Percentiles rank a stretch among this genome's conserved stretches.
Evolutionary conservation across 805 yeast species (phyloP).

Genomic region (Nakazawaea anatomiae): DNA sequence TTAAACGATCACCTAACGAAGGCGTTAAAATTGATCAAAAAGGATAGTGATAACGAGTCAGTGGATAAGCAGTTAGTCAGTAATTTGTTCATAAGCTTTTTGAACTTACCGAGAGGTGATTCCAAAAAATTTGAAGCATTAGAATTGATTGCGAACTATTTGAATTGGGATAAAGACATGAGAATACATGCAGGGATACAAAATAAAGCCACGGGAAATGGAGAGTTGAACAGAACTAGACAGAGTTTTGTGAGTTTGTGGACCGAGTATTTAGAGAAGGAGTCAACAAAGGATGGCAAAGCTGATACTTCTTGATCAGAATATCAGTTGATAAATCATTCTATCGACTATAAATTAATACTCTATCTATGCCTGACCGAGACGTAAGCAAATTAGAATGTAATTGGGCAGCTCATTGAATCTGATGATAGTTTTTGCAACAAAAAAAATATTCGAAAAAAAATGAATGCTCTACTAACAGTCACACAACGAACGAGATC

Average conservation of each 20-base stretch:
- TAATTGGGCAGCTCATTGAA: no score
- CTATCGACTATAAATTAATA: background rate
- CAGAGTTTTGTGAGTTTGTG: slow-evolving; percentile 65
- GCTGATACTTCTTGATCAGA: background rate
- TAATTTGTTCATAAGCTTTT: slow-evolving; percentile 77
- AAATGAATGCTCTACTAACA: no score
- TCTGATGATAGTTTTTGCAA: no score
- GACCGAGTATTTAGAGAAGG: slow-evolving; percentile 77
- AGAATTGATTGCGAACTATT: slow-evolving; percentile 71
- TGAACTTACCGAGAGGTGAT: slow-evolving; percentile 87
- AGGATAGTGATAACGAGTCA: slow-evolving; percentile 65
- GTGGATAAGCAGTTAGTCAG: slow-evolving; percentile 88
- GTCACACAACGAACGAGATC: no score
- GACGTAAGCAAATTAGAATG: no score
- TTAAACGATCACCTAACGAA: slow-evolving; percentile 94
- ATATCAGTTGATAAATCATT: background rate
- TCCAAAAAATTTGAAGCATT: slow-evolving; percentile 91
- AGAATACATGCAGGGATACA: slow-evolving; percentile 70
- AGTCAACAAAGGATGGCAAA: slow-evolving; percentile 35
- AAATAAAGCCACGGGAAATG: slow-evolving; percentile 16
- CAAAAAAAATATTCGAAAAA: no score
- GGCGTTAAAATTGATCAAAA: slow-evolving; percentile 78
- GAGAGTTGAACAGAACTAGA: slow-evolving; percentile 20
- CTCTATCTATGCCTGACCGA: background rate
- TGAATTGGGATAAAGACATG: slow-evolving; percentile 85